Conservation (phyloP, 208 protist species). For the Acanthamoeba polyphaga region DNA sequence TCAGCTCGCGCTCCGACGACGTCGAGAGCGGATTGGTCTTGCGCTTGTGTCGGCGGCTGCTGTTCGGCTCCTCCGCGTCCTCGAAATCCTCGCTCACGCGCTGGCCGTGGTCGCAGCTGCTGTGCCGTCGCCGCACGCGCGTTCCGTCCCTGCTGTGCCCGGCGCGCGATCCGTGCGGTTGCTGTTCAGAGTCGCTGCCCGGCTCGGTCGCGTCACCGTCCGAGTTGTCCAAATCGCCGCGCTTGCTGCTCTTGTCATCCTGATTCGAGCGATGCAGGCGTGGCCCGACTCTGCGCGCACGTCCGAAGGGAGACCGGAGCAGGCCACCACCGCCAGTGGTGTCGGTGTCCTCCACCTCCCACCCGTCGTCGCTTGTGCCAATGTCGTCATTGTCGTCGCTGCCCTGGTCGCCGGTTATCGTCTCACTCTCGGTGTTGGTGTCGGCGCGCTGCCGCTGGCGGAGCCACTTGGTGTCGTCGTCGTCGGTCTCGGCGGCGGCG, state of each 20-base stretch:
- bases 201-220: neutral
- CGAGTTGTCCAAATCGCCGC: neutral
- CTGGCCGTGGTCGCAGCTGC: slow-evolving; percentile 23
- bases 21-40: slow-evolving; percentile 22
- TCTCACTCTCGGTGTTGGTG: slow-evolving; percentile 1
- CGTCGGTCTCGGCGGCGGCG: neutral
- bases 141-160: neutral
- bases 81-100: neutral
- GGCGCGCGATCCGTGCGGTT: neutral
- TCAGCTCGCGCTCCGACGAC: slow-evolving; percentile 3
- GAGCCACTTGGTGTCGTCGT: slow-evolving; percentile 2
- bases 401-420: neutral
- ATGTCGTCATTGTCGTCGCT: neutral
- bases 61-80: neutral
- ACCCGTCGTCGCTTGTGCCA: neutral
- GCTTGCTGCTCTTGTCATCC: neutral
- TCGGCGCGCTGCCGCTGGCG: neutral
- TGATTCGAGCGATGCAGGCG: neutral
- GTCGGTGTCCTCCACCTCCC: neutral
- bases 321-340: neutral
- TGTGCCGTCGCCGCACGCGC: neutral
- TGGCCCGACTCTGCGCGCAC: no score
- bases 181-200: neutral
- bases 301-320: no score
- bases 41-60: neutral